Evolutionary conservation across 2,329 filamentous ascomycete genomes (phyloP), one percentile per base, ranked within the genome.

Genomic region (Aspergillus niger): DNA sequence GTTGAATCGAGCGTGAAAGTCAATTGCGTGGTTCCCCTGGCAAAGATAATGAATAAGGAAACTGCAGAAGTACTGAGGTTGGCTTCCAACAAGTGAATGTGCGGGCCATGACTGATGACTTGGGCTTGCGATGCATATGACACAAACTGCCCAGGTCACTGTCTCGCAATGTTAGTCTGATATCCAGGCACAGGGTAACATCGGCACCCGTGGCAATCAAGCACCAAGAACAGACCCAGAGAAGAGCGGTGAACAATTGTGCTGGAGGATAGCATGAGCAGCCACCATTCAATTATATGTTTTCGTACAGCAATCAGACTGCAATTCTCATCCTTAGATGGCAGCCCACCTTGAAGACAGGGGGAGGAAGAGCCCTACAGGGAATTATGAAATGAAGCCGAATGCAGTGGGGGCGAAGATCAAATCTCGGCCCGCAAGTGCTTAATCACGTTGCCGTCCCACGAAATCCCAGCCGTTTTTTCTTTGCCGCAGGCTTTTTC

Each of bases 51-150:
- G 8, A 17, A 15, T 8, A 5, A 36, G 30, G 5, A 36, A 36
- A 5, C 30, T 13, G 30, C 30, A 11, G 5, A 0, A 5, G 13
- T 13, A 13, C 30, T 36, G 30, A 36, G 11, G 11, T 8, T 32
- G 26, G 5, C 11, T 47, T 48, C 17, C 5, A 49, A 90, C 88
- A 90, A 0, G 77, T 6, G 20, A 20, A 20, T 20, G 79, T 95
- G 15, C 86, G 86, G 69, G 91, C 91, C 1, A 87, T 96, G 66
- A 89, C 87, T 4, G 87, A 92, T 63, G 91, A 13, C 30, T 2
- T 5, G 11, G 91, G 68, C 81, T 92, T 36, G 89, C 96, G 15
- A 91, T 91, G 0, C 91, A 90, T 0, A 88, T 92, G 41, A 86
- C 89, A 0, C 83, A 89, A 65, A 79, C 84, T 30, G 86, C 87